Evolutionary conservation across 2,329 filamentous ascomycete species (phyloP), one percentile per base, ranked within the genome.

Genomic region (Epichloe amarillans): DNA sequence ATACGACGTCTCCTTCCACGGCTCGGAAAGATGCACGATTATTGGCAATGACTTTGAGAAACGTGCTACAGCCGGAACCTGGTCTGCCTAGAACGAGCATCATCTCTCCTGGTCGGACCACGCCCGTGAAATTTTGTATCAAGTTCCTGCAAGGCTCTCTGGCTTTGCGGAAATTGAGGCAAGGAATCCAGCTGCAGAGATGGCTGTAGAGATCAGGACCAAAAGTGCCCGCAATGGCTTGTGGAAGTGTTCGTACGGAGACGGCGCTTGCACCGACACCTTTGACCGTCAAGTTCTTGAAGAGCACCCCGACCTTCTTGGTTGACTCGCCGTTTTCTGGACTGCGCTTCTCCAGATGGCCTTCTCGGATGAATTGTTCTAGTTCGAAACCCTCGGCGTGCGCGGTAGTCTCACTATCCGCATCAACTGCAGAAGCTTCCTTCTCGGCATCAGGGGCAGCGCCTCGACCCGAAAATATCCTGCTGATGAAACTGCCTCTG

Each of bases 271-370:
- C 79, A 41, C 81, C 80, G 7, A 82, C 69, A 17, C 86, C 86
- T 63, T 84, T 82, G 30, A 91, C 86, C 0, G 80, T 88, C 47
- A 91, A 71, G 57, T 86, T 75, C 65, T 84, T 86, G 72, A 83
- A 91, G 1, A 88, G 70, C 1, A 91, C 83, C 2, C 87, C 86
- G 11, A 91, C 79, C 59, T 83, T 86, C 69, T 91, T 93, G 11
- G 82, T 76, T 0, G 86, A 84, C 17, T 47, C 44, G 44, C 50
- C 37, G 74, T 66, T 62, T 33, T 81, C 76, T 54, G 58, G 50
- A 2, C 77, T 79, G 12, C 84, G 76, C 62, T 84, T 87, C 66
- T 89, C 86, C 53, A 89, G 82, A 58, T 86, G 83, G 1, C 86
- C 86, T 53, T 86, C 80, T 45, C 79, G 76, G 66, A 90, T 77